phyloP scores from a whole-genome alignment of 352 stramenopile genomes.

The Blastocystis sp. region DNA sequence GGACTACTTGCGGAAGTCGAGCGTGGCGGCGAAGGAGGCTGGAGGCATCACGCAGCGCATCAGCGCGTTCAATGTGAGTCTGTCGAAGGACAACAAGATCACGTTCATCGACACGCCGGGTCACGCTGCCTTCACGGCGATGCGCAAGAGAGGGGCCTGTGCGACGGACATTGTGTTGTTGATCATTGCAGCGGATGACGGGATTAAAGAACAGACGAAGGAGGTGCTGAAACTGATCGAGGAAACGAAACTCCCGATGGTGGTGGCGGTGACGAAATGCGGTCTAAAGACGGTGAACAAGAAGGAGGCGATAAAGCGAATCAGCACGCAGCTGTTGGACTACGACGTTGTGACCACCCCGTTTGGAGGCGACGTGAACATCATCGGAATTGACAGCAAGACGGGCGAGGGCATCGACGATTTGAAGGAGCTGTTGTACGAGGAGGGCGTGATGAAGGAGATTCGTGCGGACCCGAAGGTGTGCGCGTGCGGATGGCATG shows the following conservation, averaged over 20 bases:
- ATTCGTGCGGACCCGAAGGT: constrained; percentile 84
- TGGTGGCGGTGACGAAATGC: constrained; percentile 95
- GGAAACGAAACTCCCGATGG: constrained; percentile 88
- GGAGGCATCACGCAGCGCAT: constrained; percentile 98
- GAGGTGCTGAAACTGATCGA: constrained; percentile 91
- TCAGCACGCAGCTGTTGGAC: constrained; percentile 77
- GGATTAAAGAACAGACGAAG: constrained; percentile 92
- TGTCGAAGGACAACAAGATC: constrained; percentile 79
- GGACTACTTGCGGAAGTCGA: constrained; percentile 84
- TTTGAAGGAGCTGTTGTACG: constrained; percentile 90
- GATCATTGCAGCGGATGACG: constrained; percentile 95
- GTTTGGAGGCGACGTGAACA: constrained; percentile 87
- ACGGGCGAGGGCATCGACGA: constrained; percentile 87
- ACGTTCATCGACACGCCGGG: constrained; percentile 98
- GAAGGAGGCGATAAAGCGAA: constrained; percentile 74
- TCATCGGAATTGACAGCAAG: constrained; percentile 92
- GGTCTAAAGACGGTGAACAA: constrained; percentile 80
- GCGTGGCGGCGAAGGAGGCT: constrained; percentile 86
- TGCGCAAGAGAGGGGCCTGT: constrained; percentile 89
- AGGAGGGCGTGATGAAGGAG: constrained; percentile 93
- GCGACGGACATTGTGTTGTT: constrained; percentile 95
- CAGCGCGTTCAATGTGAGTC: constrained; percentile 87
- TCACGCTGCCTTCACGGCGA: constrained; percentile 97
- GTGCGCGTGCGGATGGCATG: background rate
- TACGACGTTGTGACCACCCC: constrained; percentile 89